A percentile compares a stretch with the other conserved stretches of the same genome.
Evolutionary conservation across 345 rosid genomes (phyloP).

Genomic region (Dipteronia sinensis): DNA sequence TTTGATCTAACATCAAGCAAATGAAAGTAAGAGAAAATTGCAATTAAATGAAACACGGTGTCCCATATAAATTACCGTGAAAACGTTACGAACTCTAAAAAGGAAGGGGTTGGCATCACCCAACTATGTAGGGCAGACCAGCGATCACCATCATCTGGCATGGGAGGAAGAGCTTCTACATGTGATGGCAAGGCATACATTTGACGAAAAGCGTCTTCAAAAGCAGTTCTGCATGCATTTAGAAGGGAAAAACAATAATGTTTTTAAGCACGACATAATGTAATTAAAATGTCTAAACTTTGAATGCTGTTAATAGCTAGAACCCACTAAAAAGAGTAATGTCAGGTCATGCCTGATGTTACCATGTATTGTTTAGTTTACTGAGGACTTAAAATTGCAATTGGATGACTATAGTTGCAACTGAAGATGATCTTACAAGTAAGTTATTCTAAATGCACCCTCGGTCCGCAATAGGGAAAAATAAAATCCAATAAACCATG

Average conservation of each 20-base stretch:
- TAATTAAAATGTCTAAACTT: not conserved
- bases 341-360: not conserved
- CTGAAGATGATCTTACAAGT: not conserved
- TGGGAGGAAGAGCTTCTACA: constrained; percentile 85
- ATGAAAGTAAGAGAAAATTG: not conserved
- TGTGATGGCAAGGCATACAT: constrained; percentile 75
- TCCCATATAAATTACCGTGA: constrained; percentile 51
- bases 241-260: constrained; percentile 3
- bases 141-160: constrained; percentile 88
- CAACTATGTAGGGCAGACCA: constrained; percentile 96
- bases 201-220: constrained; percentile 73
- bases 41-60: constrained; percentile 5
- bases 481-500: not conserved
- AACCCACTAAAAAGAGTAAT: not conserved
- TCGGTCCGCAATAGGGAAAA: not conserved
- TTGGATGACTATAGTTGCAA: not conserved
- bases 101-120: constrained; percentile 98
- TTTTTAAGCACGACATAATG: not conserved
- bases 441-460: not conserved
- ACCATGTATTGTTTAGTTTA: not conserved
- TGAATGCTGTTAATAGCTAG: not conserved
- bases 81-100: constrained; percentile 89
- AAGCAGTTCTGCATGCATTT: constrained; percentile 59
- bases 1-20: not conserved
- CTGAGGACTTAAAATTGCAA: not conserved